Evolutionary conservation across 768 basidiomycete genomes (phyloP).

Genomic region (Leccinum broughii): DNA sequence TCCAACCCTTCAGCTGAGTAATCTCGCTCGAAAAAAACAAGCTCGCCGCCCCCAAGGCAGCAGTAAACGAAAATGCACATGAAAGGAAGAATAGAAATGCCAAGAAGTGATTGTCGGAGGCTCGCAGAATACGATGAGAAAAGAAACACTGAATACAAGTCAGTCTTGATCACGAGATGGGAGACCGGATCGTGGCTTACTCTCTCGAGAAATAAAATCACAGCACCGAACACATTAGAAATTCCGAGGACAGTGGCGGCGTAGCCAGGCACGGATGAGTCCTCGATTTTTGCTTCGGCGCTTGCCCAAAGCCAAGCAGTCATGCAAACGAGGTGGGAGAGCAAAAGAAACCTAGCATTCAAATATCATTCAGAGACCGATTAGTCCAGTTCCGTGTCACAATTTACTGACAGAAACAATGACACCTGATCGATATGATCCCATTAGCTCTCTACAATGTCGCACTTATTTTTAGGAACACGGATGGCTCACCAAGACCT

Average conservation of each 20-base stretch:
- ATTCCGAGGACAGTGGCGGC: constrained; percentile 20
- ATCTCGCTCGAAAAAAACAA: constrained; percentile 16
- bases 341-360: constrained; percentile 14
- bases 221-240: constrained; percentile 15
- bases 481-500: constrained; percentile 18
- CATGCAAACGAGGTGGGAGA: constrained; percentile 19
- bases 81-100: constrained; percentile 12
- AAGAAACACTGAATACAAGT: constrained; percentile 20
- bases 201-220: constrained; percentile 17
- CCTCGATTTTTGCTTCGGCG: not conserved
- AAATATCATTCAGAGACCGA: constrained; percentile 8
- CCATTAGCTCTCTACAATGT: constrained; percentile 2
- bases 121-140: constrained; percentile 16
- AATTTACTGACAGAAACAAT: constrained; percentile 20
- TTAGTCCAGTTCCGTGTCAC: not conserved
- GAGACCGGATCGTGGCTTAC: constrained; percentile 6
- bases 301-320: constrained; percentile 24
- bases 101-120: constrained; percentile 17
- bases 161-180: not conserved
- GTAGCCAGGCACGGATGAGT: constrained; percentile 9
- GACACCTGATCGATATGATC: constrained; percentile 13
- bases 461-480: not conserved
- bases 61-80: constrained; percentile 25
- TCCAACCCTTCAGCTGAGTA: constrained; percentile 12
- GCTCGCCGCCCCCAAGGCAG: constrained; percentile 20